Conservation (phyloP, 2,329 filamentous ascomycete species). For the Clonostachys sp. region DNA sequence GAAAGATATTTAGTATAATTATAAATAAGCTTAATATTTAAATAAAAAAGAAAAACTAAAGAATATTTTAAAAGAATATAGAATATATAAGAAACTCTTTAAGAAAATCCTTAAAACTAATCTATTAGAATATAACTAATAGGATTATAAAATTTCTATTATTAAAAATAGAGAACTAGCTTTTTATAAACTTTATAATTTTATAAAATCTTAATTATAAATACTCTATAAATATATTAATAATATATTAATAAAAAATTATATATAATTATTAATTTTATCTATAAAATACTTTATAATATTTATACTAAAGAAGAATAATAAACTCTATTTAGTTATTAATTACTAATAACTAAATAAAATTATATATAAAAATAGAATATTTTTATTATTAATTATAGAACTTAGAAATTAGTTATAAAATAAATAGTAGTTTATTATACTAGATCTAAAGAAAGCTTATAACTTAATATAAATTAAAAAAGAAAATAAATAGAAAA, state of each 20-base stretch:
- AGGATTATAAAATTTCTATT: no score
- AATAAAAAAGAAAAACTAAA: neutral
- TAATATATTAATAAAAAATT: no score
- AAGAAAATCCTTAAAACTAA: constrained; percentile 1
- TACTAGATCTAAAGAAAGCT: constrained; percentile 8
- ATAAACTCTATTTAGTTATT: constrained; percentile 12
- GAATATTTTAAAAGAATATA: neutral
- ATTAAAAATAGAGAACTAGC: no score
- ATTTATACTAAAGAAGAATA: constrained; percentile 13
- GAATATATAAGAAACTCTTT: constrained; percentile 5
- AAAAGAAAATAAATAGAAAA: constrained; percentile 21
- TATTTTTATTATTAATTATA: constrained; percentile 12
- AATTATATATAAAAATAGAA: constrained; percentile 15
- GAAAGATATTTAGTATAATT: neutral
- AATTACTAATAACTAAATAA: constrained; percentile 17
- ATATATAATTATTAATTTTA: constrained; percentile 7
- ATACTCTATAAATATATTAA: no score
- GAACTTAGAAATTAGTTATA: constrained; percentile 12
- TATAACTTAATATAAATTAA: constrained; percentile 25
- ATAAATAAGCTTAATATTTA: neutral
- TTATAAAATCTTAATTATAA: no score
- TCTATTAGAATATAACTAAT: no score
- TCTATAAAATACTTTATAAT: constrained; percentile 1
- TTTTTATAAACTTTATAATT: no score
- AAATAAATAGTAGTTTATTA: constrained; percentile 5